Evolutionary conservation across 306 rosid species (phyloP).

Genomic region (Cucurbita argyrosperma): DNA sequence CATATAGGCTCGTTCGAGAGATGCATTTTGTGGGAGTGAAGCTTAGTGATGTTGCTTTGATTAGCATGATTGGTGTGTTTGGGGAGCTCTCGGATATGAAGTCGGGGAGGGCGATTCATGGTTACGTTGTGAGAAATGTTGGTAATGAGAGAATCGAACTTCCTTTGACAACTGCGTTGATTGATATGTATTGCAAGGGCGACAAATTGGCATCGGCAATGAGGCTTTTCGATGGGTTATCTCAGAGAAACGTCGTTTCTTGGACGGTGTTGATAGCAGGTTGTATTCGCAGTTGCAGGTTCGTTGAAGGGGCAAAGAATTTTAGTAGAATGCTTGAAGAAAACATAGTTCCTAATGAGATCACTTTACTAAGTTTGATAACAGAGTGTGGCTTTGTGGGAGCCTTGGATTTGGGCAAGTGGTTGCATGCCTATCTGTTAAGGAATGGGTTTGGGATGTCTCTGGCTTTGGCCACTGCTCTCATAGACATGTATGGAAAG

Average conservation of each 20-base stretch:
- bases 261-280: constrained; percentile 43
- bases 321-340: constrained; percentile 28
- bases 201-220: constrained; percentile 21
- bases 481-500: constrained; percentile 63
- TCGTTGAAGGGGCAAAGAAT: constrained; percentile 16
- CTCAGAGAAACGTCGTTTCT: constrained; percentile 24
- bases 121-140: constrained; percentile 28
- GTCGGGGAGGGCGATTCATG: constrained; percentile 45
- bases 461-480: constrained; percentile 38
- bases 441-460: constrained; percentile 33
- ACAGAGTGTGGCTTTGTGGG: constrained; percentile 28
- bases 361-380: constrained; percentile 40
- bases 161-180: constrained; percentile 27
- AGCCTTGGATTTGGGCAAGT: constrained; percentile 35
- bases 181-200: constrained; percentile 46
- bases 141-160: constrained; percentile 13
- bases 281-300: constrained; percentile 15
- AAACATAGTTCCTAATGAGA: constrained; percentile 39
- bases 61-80: constrained; percentile 26
- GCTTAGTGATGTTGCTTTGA: constrained; percentile 39
- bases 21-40: constrained; percentile 25
- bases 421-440: constrained; percentile 31
- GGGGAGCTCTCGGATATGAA: constrained; percentile 23
- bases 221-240: constrained; percentile 27
- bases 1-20: constrained; percentile 24